phyloP scores from a whole-genome alignment of 2,329 filamentous ascomycete species.

The Leptographium radiaticola region DNA sequence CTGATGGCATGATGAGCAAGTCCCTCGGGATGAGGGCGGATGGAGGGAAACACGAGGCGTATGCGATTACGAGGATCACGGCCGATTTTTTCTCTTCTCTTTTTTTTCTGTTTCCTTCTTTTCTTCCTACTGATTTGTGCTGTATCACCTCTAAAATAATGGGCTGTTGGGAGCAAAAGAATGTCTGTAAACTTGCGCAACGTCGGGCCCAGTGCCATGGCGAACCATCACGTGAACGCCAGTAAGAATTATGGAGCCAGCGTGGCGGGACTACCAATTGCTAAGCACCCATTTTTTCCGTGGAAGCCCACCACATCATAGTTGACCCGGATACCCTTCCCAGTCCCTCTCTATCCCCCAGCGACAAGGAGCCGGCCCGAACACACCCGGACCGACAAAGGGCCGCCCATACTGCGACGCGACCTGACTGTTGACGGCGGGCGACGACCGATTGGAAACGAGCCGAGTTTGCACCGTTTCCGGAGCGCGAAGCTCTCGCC shows the following conservation, averaged over 20 bases:
- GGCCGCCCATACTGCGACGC: too few species aligned
- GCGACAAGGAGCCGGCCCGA: background rate
- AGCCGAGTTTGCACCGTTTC: too few species aligned
- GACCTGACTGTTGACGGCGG: too few species aligned
- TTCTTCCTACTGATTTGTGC: too few species aligned
- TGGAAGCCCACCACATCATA: background rate
- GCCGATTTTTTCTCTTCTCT: background rate
- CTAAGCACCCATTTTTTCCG: constrained; percentile 1
- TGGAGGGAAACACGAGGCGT: background rate
- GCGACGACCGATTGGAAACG: too few species aligned
- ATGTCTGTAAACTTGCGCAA: too few species aligned
- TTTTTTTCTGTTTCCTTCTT: too few species aligned
- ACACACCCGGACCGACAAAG: background rate
- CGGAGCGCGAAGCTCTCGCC: too few species aligned
- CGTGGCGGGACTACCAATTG: background rate
- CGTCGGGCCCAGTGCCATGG: too few species aligned
- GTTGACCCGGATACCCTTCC: background rate
- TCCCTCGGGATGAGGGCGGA: background rate
- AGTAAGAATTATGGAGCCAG: background rate
- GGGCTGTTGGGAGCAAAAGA: too few species aligned
- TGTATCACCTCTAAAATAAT: too few species aligned
- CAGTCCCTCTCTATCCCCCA: background rate
- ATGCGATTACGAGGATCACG: too few species aligned
- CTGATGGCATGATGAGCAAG: background rate
- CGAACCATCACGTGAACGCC: background rate